Base-by-base conservation (phyloP, 768 basidiomycete species). In the Xanthoconium stramineum region DNA sequence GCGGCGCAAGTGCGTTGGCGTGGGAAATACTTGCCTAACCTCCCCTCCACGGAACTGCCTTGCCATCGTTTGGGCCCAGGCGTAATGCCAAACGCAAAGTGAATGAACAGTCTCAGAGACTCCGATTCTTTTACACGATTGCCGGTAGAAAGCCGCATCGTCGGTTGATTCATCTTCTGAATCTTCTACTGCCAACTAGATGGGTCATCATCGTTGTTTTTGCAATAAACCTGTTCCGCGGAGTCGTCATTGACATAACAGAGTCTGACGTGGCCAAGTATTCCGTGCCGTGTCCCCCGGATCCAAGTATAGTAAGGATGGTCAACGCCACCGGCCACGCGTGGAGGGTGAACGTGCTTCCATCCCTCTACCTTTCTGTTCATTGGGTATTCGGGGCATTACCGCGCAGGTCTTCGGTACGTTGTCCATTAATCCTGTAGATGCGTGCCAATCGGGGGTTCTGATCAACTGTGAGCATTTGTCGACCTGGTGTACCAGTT, bases 1-100 rank as follows among this genome's bases (percentile, higher is more conserved):
- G 53, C 53, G 3, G 32, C 40, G 20, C 40, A 50, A 11, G 17
- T 29, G 7, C 4, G 43, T 39, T 2, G 4, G 44, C 58, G 66
- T 66, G 65, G 42, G 66, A 65, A 47, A 54, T 30, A 28, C n/a
- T 28, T 43, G 33, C 19, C 50, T n/a, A 6, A 17, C n/a, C 38
- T 19, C 33, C 33, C 12, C 33, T 35, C 9, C 33, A 6, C 12
- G 33, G 9, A 8, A 35, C 33, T 12, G 33, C 33, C 12, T 35
- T 17, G 19, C n/a, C 38, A 42, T 24, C 12, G 20, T 24, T 13
- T 33, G 33, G 33, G 11, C 8, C 33, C 33, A 6, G 33, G 12
- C 24, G 24, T 24, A 24, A 24, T 4, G 24, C 36, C 36, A n/a
- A 9, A 15, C 33, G 44, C 33, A 5, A 24, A 46, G 32, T 30